A percentile compares a stretch with the other conserved stretches of the same genome.
phyloP scores from a whole-genome alignment of 2,329 filamentous ascomycete genomes.

The Botrytis pseudocinerea region DNA sequence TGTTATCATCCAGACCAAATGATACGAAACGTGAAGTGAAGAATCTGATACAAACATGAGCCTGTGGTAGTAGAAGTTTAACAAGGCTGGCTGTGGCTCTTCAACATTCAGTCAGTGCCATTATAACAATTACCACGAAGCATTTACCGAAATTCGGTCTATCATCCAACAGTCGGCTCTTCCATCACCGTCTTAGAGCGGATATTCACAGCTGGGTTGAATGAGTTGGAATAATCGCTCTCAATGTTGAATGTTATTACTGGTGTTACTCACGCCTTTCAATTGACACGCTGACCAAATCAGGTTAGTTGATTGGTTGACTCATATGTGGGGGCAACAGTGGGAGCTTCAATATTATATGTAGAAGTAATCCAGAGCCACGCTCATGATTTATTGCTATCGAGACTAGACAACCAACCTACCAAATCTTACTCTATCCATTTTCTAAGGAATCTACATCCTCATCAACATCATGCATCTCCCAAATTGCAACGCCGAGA shows the following conservation, averaged over 20 bases:
- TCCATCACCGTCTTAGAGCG: background rate
- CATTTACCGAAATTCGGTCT: background rate
- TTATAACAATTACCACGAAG: background rate
- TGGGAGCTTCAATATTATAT: background rate
- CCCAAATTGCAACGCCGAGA: constrained; percentile 3
- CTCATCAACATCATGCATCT: background rate
- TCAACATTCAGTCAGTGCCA: background rate
- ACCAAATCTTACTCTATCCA: too few species aligned
- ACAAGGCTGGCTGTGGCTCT: background rate
- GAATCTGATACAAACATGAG: background rate
- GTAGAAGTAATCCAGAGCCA: background rate
- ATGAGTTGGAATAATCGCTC: background rate
- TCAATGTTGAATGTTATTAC: background rate
- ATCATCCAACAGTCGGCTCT: background rate
- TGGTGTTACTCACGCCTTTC: background rate
- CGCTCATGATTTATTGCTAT: background rate
- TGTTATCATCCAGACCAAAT: background rate
- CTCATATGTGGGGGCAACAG: background rate
- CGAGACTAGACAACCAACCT: too few species aligned
- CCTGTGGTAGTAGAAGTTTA: background rate
- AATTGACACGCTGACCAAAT: background rate
- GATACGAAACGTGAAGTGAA: rapidly evolving
- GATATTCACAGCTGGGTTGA: background rate
- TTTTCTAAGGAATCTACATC: background rate
- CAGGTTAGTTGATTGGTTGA: background rate